Evolutionary conservation across 495 filamentous ascomycete genomes (phyloP).

Genomic region (Aspergillus nanangensis): DNA sequence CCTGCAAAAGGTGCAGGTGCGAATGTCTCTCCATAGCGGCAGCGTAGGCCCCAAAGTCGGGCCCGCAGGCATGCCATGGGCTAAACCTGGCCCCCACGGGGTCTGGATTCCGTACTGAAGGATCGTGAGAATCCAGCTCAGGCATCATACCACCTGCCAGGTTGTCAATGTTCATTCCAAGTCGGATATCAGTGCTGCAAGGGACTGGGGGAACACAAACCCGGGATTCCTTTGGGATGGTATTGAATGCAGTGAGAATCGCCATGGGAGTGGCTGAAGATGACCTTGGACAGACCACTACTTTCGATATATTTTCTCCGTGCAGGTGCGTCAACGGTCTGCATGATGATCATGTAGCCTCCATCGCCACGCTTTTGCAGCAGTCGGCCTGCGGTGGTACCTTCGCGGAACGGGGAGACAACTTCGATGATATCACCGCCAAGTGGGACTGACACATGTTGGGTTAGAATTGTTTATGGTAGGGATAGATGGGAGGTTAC

Average conservation of each 20-base stretch:
- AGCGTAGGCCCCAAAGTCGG: background rate
- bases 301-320: background rate
- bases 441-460: background rate
- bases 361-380: background rate
- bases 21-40: background rate
- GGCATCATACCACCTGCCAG: constrained; percentile 2
- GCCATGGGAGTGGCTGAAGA: background rate
- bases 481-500: background rate
- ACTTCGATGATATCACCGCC: constrained; percentile 4
- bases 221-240: constrained; percentile 1
- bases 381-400: background rate
- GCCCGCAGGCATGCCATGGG: constrained; percentile 1
- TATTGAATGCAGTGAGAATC: background rate
- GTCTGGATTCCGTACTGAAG: background rate
- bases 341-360: constrained; percentile 5
- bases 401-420: background rate
- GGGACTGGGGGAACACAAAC: background rate
- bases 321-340: background rate
- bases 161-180: too few relatives aligned
- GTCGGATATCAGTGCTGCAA: background rate
- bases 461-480: background rate
- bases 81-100: background rate
- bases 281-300: background rate
- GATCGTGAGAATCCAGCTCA: background rate
- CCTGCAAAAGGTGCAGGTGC: background rate